These are phyloP conservation scores for Linanthus parryae DNA, from an alignment of 148 eudicot species.

Conservation along the genomic window DNA sequence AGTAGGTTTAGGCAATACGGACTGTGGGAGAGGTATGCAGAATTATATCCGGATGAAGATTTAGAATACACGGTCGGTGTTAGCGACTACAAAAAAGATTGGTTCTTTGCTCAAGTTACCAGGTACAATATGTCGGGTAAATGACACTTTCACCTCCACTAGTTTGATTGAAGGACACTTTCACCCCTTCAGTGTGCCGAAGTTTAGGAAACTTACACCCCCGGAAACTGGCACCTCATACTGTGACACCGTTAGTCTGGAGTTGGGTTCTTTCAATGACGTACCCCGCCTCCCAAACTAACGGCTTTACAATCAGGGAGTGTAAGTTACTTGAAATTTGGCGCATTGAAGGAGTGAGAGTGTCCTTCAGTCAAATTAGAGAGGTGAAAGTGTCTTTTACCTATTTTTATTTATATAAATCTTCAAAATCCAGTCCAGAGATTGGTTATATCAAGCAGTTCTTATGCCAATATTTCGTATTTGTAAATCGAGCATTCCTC, in stretches of 20 bases:
- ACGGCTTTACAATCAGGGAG: too few species aligned
- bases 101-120: slow-evolving; percentile 87
- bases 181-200: not conserved
- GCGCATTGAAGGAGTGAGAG: too few species aligned
- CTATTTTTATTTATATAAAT: not conserved
- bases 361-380: too few species aligned
- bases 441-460: not conserved
- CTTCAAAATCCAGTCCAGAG: not conserved
- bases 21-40: slow-evolving; percentile 81
- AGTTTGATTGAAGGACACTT: not conserved
- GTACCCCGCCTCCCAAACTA: not conserved
- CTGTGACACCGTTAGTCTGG: not conserved
- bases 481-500: not conserved
- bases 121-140: slow-evolving; percentile 28
- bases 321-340: too few species aligned
- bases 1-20: slow-evolving; percentile 86
- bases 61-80: slow-evolving; percentile 52
- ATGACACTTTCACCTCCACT: not conserved
- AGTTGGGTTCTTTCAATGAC: not conserved
- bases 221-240: not conserved
- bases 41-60: slow-evolving; percentile 60
- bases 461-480: not conserved
- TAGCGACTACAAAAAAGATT: slow-evolving; percentile 66
- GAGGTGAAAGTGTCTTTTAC: too few species aligned
- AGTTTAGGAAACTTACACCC: not conserved